These are phyloP conservation scores for Nannizziopsis barbatae DNA, from an alignment of 2,329 filamentous ascomycete species.

Conservation along the genomic window DNA sequence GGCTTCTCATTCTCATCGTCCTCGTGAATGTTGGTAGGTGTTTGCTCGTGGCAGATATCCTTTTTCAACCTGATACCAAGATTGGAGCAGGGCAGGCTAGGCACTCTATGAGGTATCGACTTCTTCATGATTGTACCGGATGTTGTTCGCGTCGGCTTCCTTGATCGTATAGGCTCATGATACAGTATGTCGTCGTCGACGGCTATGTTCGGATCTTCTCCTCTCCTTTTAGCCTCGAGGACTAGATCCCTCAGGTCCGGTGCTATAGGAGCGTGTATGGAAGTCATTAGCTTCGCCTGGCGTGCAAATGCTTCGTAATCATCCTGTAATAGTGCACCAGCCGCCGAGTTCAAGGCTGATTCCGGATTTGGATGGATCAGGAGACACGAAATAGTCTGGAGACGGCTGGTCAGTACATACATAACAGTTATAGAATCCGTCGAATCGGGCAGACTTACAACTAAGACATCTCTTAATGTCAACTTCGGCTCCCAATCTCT, in stretches of 20 bases:
- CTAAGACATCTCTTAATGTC: slow-evolving; percentile 48
- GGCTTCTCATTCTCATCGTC: slow-evolving; percentile 14
- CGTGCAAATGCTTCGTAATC: slow-evolving; percentile 48
- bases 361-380: slow-evolving; percentile 55
- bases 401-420: not conserved
- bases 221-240: slow-evolving; percentile 43
- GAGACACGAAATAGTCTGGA: slow-evolving; percentile 48
- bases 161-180: not conserved
- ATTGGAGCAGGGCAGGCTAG: slow-evolving; percentile 6
- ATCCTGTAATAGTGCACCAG: slow-evolving; percentile 48
- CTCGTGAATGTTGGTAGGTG: slow-evolving; percentile 18
- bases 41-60: slow-evolving; percentile 1
- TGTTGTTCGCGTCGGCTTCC: slow-evolving; percentile 8
- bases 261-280: slow-evolving; percentile 49
- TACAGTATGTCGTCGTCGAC: slow-evolving; percentile 20
- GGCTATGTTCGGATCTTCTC: slow-evolving; percentile 35
- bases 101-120: slow-evolving; percentile 9
- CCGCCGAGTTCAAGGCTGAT: slow-evolving; percentile 51
- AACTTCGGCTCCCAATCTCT: slow-evolving; percentile 50
- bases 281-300: slow-evolving; percentile 50
- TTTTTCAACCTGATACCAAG: slow-evolving; percentile 13
- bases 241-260: slow-evolving; percentile 35
- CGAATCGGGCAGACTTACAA: slow-evolving; percentile 26
- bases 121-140: slow-evolving; percentile 26
- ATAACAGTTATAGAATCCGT: not conserved